phyloP scores from a whole-genome alignment of 2,329 filamentous ascomycete species.

The Neospermospora avenae region DNA sequence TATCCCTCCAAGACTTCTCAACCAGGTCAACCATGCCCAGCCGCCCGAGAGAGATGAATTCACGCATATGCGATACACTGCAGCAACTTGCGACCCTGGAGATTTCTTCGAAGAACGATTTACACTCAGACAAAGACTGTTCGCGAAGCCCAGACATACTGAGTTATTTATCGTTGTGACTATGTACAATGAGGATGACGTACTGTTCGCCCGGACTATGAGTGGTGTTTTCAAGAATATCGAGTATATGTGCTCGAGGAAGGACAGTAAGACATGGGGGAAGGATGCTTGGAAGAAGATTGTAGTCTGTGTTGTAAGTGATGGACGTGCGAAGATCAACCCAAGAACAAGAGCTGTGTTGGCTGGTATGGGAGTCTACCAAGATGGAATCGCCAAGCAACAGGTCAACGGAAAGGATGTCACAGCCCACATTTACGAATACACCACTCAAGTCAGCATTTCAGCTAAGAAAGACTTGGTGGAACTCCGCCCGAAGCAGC shows the following conservation, averaged over 20 bases:
- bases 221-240: conserved; percentile 98
- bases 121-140: conserved; percentile 85
- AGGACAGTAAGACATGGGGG: conserved; percentile 95
- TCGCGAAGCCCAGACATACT: conserved; percentile 87
- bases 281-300: conserved; percentile 99
- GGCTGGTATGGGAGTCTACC: conserved; percentile 92
- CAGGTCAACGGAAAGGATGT: conserved; percentile 96
- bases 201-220: conserved; percentile 93
- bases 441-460: conserved; percentile 82
- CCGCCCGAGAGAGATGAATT: conserved; percentile 81
- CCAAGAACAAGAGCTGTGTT: conserved; percentile 83
- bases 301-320: conserved; percentile 94
- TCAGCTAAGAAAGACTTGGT: conserved; percentile 90
- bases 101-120: conserved; percentile 89
- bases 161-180: conserved; percentile 96
- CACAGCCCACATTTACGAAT: conserved; percentile 96
- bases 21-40: conserved; percentile 38
- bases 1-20: conserved; percentile 82
- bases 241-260: conserved; percentile 93
- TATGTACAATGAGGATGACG: conserved; percentile 99
- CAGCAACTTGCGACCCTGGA: conserved; percentile 87
- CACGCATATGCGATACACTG: conserved; percentile 89
- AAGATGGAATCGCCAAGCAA: conserved; percentile 97
- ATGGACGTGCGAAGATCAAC: conserved; percentile 97
- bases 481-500: conserved; percentile 67